A percentile compares a stretch with the other conserved stretches of the same genome.
Conservation (phyloP, 164 flowering plant species). For the Kalanchoe fedtschenkoi region DNA sequence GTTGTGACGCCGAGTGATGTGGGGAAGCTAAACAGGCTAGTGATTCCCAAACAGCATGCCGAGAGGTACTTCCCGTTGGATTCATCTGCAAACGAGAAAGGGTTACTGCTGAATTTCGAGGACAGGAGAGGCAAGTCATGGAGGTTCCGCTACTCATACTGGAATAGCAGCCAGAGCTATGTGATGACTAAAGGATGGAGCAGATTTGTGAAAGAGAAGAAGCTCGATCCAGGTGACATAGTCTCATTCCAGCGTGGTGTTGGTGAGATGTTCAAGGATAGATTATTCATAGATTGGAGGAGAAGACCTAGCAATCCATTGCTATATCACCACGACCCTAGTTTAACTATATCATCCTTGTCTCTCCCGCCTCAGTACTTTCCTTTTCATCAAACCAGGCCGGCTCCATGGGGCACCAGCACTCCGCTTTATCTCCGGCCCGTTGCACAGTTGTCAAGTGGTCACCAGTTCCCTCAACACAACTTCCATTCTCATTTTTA, state of each 20-base stretch:
- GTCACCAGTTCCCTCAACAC: conserved; percentile 9
- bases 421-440: background rate
- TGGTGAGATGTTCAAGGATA: conserved; percentile 39
- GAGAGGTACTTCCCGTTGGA: conserved; percentile 90
- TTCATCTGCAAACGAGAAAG: conserved; percentile 59
- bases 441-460: conserved; percentile 6
- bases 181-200: conserved; percentile 99
- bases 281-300: conserved; percentile 75
- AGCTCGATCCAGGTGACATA: conserved; percentile 81
- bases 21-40: conserved; percentile 83
- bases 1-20: conserved; percentile 96
- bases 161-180: conserved; percentile 99
- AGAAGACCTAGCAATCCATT: conserved; percentile 39
- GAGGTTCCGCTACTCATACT: conserved; percentile 88
- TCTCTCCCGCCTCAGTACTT: conserved; percentile 6
- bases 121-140: conserved; percentile 75
- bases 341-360: conserved; percentile 8
- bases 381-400: conserved; percentile 18
- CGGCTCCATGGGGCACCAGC: conserved; percentile 23
- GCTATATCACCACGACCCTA: background rate
- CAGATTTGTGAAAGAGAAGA: conserved; percentile 90
- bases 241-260: conserved; percentile 77
- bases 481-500: background rate
- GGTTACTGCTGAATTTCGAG: conserved; percentile 70
- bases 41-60: conserved; percentile 94